phyloP scores from a whole-genome alignment of 805 yeast genomes.

The Zygoascus flipseniorum region DNA sequence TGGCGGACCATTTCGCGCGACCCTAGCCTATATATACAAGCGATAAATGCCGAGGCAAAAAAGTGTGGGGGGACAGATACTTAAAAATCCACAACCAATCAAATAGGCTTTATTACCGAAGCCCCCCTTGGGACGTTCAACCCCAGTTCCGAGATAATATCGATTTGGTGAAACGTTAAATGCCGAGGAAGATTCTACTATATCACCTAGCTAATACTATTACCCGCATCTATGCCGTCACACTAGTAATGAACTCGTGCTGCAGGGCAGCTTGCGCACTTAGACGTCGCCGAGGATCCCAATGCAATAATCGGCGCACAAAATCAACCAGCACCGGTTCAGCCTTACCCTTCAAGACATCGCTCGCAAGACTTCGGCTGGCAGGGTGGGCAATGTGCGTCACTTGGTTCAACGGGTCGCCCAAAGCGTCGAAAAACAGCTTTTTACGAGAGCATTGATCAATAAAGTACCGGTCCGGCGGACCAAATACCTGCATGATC shows the following conservation, averaged over 20 bases:
- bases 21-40: background rate
- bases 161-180: too few relatives aligned
- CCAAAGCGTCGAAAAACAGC: conserved; percentile 31
- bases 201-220: too few relatives aligned
- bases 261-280: conserved; percentile 29
- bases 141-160: background rate
- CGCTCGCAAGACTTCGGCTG: conserved; percentile 18
- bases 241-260: conserved; percentile 21
- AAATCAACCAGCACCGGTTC: conserved; percentile 29
- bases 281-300: conserved; percentile 53
- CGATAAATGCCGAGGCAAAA: background rate
- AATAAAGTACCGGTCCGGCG: conserved; percentile 50
- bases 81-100: background rate
- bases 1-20: background rate
- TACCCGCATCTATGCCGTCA: background rate
- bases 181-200: too few relatives aligned
- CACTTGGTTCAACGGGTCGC: conserved; percentile 24
- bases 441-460: conserved; percentile 27
- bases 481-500: conserved; percentile 83
- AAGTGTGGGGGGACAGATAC: background rate
- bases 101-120: background rate
- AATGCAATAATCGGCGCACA: conserved; percentile 56
- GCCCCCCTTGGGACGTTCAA: background rate
- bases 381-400: conserved; percentile 15
- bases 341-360: conserved; percentile 17